Evolutionary conservation across 2,329 filamentous ascomycete genomes (phyloP).

Genomic region (Fusarium albosuccineum): DNA sequence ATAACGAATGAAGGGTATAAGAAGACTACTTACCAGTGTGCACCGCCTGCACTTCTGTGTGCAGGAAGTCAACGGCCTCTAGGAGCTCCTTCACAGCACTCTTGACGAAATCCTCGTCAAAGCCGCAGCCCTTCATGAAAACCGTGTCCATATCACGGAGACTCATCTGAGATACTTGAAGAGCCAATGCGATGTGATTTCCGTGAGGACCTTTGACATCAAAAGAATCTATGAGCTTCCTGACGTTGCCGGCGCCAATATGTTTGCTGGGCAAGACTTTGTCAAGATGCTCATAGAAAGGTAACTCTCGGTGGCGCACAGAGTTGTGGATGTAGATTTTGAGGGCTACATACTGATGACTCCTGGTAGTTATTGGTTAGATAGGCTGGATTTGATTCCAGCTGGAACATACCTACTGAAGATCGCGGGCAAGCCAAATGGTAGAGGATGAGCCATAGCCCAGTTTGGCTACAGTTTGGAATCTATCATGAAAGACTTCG

Average conservation of each 20-base stretch:
- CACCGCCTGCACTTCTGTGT: neutral
- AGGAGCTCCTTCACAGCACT: neutral
- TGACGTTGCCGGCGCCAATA: neutral
- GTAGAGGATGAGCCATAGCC: neutral
- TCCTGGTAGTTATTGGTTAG: too few relatives aligned
- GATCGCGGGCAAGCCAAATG: neutral
- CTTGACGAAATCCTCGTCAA: neutral
- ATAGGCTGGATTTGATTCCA: too few relatives aligned
- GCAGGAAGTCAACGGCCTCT: neutral
- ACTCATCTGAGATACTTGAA: neutral
- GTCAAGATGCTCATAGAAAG: neutral
- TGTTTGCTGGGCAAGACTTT: neutral
- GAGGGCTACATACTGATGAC: neutral
- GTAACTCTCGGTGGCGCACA: neutral
- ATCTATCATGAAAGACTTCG: neutral
- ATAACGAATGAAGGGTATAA: neutral
- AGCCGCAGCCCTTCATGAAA: neutral
- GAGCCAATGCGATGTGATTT: neutral
- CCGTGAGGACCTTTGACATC: neutral
- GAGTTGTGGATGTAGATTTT: constrained; percentile 1
- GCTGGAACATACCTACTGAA: too few relatives aligned
- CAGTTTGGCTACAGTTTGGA: neutral
- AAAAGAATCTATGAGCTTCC: neutral
- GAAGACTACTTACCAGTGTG: neutral
- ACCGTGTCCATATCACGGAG: neutral